phyloP scores from a whole-genome alignment of 1,139 yeast genomes.

The Hemisphaericaspora xylofermentans region DNA sequence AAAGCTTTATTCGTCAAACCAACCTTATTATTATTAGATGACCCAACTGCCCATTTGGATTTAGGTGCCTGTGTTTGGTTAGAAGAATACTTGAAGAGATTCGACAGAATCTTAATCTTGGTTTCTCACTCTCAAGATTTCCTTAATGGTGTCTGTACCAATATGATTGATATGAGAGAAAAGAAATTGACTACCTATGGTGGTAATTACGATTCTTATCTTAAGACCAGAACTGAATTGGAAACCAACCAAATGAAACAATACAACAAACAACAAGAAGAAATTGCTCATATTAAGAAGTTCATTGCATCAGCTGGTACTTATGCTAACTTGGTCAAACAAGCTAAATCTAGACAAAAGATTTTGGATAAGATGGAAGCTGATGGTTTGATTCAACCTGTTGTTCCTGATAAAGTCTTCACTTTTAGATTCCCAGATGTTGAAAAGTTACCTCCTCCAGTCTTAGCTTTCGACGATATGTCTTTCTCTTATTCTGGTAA shows the following conservation, averaged over 20 bases:
- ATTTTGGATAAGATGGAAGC: conserved; percentile 99
- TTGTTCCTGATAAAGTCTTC: conserved; percentile 88
- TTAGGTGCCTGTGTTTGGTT: conserved; percentile 99
- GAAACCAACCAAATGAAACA: conserved; percentile 99
- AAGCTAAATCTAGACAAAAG: conserved; percentile 99
- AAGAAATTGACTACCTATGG: conserved; percentile 73
- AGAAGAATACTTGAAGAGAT: conserved; percentile 94
- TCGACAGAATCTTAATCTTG: conserved; percentile 87
- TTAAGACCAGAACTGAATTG: conserved; percentile 89
- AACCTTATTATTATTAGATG: conserved; percentile 82
- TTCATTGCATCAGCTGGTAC: conserved; percentile 99
- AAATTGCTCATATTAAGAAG: conserved; percentile 96
- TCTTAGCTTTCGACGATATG: conserved; percentile 91
- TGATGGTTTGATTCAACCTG: conserved; percentile 94
- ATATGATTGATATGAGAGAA: conserved; percentile 96
- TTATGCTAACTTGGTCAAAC: conserved; percentile 96
- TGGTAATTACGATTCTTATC: conserved; percentile 98
- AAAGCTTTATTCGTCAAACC: conserved; percentile 89
- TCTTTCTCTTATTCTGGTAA: conserved; percentile 90
- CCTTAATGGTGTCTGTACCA: conserved; percentile 97
- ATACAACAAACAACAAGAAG: conserved; percentile 96
- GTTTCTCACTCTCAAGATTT: conserved; percentile 99
- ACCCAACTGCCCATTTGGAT: conserved; percentile 99
- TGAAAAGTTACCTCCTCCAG: conserved; percentile 98
- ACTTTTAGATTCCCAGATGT: conserved; percentile 93